Base-by-base conservation (phyloP, 1,284 basidiomycete species). In the Ustilago shanxiensis region DNA sequence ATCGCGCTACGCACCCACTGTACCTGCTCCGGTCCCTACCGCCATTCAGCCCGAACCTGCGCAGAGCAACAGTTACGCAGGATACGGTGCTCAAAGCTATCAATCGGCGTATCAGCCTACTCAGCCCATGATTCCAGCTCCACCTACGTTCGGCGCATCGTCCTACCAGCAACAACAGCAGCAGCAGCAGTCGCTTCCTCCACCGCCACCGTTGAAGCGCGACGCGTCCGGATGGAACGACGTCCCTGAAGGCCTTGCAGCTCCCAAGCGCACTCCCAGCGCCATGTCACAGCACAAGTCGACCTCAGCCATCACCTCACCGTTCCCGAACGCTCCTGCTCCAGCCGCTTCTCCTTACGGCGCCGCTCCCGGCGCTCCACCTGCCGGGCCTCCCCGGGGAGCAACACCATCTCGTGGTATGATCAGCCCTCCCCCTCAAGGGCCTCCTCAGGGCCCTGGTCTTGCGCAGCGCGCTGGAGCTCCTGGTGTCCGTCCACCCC, bases 171-270 rank as follows among this genome's bases (percentile, higher is more conserved):
- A 72, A 33, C 63, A 71, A 54, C 71, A 66, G 54, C 67, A 69
- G 57, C 71, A 66, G 54, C 67, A 69, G 66, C 66, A 66, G 39
- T 29, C 31, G 33, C 79, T 84, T 2, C 85, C 86, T 9, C 87
- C 88, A 3, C 87, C 86, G 2, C 79, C 88, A 3, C 88, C 88
- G 5, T 82, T 88, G 26, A 91, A 91, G 77, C 89, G 90, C 37
- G 87, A 88, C 47, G 92, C 92, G 69, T 91, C 91, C 11, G 94
- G 93, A 0, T 98, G 95, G 95, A 98, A 98, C 83, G 95, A 98
- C 82, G 91, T 93, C 0, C 94, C 94, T 2, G 87, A 61, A 28
- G 67, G 72, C 6, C 57, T 74, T 1, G 44, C 61, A 29, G 78
- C 77, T 11, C 77, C 83, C 26, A 88, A 89, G 56, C 79, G 80